Conservation (phyloP, 345 rosid species). For the Excoecaria cochinchinensis region DNA sequence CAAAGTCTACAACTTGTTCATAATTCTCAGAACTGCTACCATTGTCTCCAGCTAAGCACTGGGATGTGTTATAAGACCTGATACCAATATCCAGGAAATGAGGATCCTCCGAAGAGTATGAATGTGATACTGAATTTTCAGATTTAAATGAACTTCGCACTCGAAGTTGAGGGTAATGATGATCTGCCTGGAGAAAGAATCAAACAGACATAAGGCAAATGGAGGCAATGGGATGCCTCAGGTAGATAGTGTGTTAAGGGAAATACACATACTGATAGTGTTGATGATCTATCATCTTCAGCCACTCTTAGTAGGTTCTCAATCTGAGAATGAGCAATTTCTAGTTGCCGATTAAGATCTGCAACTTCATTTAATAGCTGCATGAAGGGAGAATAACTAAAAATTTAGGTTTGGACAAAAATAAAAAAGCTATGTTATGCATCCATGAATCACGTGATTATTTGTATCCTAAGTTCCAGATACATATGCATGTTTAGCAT, state of each 20-base stretch:
- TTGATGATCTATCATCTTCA: constrained; percentile 40
- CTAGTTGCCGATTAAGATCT: constrained; percentile 52
- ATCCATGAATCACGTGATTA: neutral
- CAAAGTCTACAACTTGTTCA: constrained; percentile 51
- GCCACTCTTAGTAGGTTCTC: constrained; percentile 49
- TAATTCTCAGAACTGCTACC: constrained; percentile 47
- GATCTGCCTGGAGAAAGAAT: constrained; percentile 44
- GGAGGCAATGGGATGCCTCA: constrained; percentile 12
- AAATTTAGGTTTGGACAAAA: constrained; percentile 4
- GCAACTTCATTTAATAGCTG: constrained; percentile 68
- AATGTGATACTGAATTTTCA: constrained; percentile 37
- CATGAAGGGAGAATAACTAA: constrained; percentile 12
- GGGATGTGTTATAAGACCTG: constrained; percentile 47
- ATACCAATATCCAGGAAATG: constrained; percentile 26
- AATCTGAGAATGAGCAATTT: constrained; percentile 57
- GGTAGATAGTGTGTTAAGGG: neutral
- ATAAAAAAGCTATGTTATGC: neutral
- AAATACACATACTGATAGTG: constrained; percentile 28
- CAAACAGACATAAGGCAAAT: neutral
- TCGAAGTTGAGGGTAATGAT: constrained; percentile 66
- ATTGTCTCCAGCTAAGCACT: constrained; percentile 53
- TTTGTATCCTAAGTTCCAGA: neutral
- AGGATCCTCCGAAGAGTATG: constrained; percentile 41
- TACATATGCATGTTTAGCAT: neutral
- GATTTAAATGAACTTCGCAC: constrained; percentile 65